Evolutionary conservation across 139 green algal species (phyloP).

Genomic region (Micromonas pusilla): DNA sequence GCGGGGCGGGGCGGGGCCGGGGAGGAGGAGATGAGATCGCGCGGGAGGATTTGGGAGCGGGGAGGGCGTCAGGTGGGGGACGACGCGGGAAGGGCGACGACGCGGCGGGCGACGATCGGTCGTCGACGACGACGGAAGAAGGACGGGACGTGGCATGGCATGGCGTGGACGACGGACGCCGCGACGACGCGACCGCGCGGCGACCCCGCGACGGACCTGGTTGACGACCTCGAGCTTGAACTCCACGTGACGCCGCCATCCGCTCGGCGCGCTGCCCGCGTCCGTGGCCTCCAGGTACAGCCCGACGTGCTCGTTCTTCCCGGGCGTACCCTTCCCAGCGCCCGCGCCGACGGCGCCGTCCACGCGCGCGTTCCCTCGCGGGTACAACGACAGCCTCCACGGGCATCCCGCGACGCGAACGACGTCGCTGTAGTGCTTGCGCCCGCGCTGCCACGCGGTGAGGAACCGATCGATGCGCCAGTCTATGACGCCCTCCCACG

Average conservation of each 20-base stretch:
- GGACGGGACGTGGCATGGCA: too few relatives aligned
- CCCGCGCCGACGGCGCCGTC: too few relatives aligned
- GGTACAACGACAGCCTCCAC: not conserved
- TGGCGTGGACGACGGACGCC: not conserved
- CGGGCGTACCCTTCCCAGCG: too few relatives aligned
- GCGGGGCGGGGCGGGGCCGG: too few relatives aligned
- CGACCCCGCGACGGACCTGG: not conserved
- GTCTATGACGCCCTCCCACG: too few relatives aligned
- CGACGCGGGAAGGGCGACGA: too few relatives aligned
- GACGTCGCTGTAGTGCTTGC: not conserved
- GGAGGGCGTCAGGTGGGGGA: too few relatives aligned
- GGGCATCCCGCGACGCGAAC: not conserved
- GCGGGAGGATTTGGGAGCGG: too few relatives aligned
- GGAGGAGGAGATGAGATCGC: not conserved
- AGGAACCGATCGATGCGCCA: not conserved
- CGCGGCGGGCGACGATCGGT: too few relatives aligned
- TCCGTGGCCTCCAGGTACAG: not conserved
- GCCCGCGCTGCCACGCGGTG: not conserved
- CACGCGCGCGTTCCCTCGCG: not conserved
- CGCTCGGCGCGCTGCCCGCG: too few relatives aligned
- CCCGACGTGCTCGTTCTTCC: not conserved
- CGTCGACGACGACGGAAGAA: too few relatives aligned
- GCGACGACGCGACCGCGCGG: not conserved
- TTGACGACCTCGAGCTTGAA: not conserved
- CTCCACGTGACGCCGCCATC: not conserved